Conservation (phyloP, 2,329 filamentous ascomycete genomes). For the Fusarium devonianum region DNA sequence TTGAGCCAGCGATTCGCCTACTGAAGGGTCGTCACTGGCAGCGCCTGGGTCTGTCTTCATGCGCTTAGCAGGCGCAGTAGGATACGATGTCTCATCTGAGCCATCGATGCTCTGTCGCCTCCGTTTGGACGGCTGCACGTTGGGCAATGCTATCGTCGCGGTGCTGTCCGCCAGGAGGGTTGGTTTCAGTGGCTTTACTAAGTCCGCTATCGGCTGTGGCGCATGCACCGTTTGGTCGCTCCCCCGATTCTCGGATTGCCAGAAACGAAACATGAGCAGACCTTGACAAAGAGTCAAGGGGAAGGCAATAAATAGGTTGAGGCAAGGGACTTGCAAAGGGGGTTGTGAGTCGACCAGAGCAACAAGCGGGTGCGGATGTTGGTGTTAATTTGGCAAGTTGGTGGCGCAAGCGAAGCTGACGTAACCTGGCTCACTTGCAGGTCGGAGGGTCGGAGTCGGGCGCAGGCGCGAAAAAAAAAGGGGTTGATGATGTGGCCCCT, state of each 20-base stretch:
- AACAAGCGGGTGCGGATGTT: slow-evolving; percentile 10
- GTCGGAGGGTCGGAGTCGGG: slow-evolving; percentile 41
- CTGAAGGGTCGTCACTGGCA: slow-evolving; percentile 33
- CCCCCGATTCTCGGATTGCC: slow-evolving; percentile 65
- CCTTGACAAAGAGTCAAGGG: slow-evolving; percentile 41
- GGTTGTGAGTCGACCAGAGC: slow-evolving; percentile 20
- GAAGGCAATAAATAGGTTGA: slow-evolving; percentile 18
- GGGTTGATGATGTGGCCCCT: slow-evolving; percentile 47
- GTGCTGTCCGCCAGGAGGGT: slow-evolving; percentile 41
- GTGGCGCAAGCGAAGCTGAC: slow-evolving; percentile 43
- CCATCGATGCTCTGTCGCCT: slow-evolving; percentile 48
- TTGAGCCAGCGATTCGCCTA: slow-evolving; percentile 31
- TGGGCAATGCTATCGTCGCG: slow-evolving; percentile 38
- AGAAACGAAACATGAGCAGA: slow-evolving; percentile 69
- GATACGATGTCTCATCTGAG: slow-evolving; percentile 37
- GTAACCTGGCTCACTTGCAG: slow-evolving; percentile 42
- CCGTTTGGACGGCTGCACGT: slow-evolving; percentile 50
- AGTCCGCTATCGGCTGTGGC: slow-evolving; percentile 51
- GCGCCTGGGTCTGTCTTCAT: slow-evolving; percentile 46
- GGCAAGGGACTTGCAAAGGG: slow-evolving; percentile 27
- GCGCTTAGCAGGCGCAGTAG: slow-evolving; percentile 52
- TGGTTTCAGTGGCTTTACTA: slow-evolving; percentile 43
- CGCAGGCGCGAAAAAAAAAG: slow-evolving; percentile 32
- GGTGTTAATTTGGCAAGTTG: slow-evolving; percentile 25
- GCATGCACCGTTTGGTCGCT: slow-evolving; percentile 59